Percentiles rank a stretch among this genome's conserved stretches.
Conservation (phyloP, 257 asterid genomes). For the Primulina eburnea region DNA sequence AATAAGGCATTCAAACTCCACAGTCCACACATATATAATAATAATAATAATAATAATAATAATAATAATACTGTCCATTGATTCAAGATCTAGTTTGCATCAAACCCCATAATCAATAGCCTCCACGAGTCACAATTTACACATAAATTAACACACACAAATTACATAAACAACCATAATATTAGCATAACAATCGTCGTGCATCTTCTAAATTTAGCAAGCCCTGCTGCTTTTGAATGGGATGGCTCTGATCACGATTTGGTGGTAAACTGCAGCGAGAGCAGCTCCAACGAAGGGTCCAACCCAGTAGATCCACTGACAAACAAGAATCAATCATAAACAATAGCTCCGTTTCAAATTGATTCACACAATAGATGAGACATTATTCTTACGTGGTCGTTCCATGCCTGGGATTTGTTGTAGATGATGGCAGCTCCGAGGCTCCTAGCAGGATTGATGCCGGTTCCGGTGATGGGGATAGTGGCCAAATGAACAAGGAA, state of each 20-base stretch:
- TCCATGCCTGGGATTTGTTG: constrained; percentile 43
- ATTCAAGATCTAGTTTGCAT: too few species aligned
- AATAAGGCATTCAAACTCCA: too few species aligned
- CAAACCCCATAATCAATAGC: not conserved
- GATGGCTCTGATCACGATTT: constrained; percentile 59
- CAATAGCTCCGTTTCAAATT: not conserved
- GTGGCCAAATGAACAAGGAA: constrained; percentile 55
- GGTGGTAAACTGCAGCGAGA: constrained; percentile 61
- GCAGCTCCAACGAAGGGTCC: constrained; percentile 65
- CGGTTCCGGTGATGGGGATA: constrained; percentile 52
- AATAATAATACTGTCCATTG: too few species aligned
- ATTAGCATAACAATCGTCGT: not conserved
- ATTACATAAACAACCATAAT: not conserved
- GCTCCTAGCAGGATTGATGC: constrained; percentile 54
- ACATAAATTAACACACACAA: not conserved
- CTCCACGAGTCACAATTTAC: not conserved
- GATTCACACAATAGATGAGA: not conserved
- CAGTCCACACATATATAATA: too few species aligned
- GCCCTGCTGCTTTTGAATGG: constrained; percentile 50
- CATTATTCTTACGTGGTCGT: constrained; percentile 41
- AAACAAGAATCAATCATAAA: not conserved
- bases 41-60: too few species aligned
- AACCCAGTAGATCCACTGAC: constrained; percentile 69
- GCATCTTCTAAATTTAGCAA: not conserved
- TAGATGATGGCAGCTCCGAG: constrained; percentile 54